These are phyloP conservation scores for Scutellaria minor DNA, from an alignment of 257 asterid genomes.

Conservation along the genomic window DNA sequence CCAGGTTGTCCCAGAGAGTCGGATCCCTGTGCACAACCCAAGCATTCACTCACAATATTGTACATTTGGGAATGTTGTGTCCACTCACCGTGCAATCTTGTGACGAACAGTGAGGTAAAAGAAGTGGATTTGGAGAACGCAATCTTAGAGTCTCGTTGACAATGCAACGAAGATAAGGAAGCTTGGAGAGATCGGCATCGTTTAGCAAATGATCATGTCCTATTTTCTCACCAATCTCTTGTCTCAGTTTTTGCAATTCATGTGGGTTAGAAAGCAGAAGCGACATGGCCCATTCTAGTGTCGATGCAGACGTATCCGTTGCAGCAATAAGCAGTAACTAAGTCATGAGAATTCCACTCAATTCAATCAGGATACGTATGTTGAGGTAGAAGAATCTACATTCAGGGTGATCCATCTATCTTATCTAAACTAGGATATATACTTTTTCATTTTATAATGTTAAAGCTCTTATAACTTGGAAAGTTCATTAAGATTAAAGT, in stretches of 20 bases:
- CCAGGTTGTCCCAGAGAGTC: slow-evolving; percentile 50
- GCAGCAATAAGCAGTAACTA: slow-evolving; percentile 58
- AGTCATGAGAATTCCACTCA: too few relatives aligned
- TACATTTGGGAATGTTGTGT: slow-evolving; percentile 43
- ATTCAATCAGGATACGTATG: too few relatives aligned
- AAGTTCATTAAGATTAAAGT: too few relatives aligned
- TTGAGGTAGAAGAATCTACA: too few relatives aligned
- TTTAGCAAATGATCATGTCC: slow-evolving; percentile 45
- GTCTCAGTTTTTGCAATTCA: slow-evolving; percentile 40
- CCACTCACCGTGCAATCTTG: slow-evolving; percentile 49
- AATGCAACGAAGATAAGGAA: slow-evolving; percentile 29
- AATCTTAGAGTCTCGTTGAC: slow-evolving; percentile 57
- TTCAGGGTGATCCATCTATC: too few relatives aligned
- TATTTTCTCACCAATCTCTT: slow-evolving; percentile 49
- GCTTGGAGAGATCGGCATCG: slow-evolving; percentile 46
- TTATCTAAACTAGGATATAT: too few relatives aligned
- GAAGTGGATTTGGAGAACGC: slow-evolving; percentile 50
- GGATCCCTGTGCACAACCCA: slow-evolving; percentile 70
- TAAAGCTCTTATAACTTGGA: too few relatives aligned
- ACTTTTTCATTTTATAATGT: too few relatives aligned
- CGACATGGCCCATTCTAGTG: slow-evolving; percentile 51
- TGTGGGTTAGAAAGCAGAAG: slow-evolving; percentile 46
- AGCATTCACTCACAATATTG: slow-evolving; percentile 49
- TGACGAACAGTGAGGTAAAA: slow-evolving; percentile 52
- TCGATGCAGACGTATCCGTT: slow-evolving; percentile 49